Percentiles rank a stretch among this genome's conserved stretches.
Evolutionary conservation across 495 filamentous ascomycete species (phyloP).

Genomic region (Cercophora samala): DNA sequence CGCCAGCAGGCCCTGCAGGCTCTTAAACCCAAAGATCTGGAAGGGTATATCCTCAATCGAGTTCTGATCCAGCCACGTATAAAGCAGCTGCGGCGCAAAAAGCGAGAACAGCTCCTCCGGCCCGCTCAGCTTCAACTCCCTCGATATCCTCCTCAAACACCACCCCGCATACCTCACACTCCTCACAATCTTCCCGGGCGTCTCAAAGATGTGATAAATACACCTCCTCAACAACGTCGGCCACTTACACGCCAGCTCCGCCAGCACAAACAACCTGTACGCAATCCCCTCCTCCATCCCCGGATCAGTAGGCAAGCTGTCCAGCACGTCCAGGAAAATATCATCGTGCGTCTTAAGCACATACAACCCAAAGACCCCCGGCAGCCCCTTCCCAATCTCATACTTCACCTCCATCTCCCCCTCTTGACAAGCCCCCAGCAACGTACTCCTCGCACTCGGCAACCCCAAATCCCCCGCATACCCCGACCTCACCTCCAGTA

Average conservation of each 20-base stretch:
- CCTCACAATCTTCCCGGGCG: constrained; percentile 61
- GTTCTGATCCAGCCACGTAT: constrained; percentile 76
- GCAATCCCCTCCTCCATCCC: constrained; percentile 80
- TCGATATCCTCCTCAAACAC: constrained; percentile 65
- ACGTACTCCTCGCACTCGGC: constrained; percentile 67
- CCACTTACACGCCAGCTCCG: constrained; percentile 73
- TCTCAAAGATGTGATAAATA: constrained; percentile 92
- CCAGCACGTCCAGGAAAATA: constrained; percentile 74
- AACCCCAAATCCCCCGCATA: constrained; percentile 56
- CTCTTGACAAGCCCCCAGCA: constrained; percentile 67
- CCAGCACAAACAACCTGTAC: constrained; percentile 70
- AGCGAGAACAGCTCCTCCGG: constrained; percentile 73
- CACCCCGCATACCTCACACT: constrained; percentile 66
- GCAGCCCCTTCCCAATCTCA: constrained; percentile 61
- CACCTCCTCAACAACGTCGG: constrained; percentile 75
- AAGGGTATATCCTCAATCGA: constrained; percentile 69
- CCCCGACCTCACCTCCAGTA: constrained; percentile 61
- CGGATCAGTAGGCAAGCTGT: constrained; percentile 65
- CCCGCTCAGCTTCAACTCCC: constrained; percentile 57
- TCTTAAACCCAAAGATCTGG: constrained; percentile 72
- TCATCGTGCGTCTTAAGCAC: constrained; percentile 73
- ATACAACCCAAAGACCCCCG: constrained; percentile 76
- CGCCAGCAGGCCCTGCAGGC: constrained; percentile 62
- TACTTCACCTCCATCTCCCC: constrained; percentile 73
- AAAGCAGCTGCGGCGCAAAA: constrained; percentile 88